Conservation (phyloP, 1,284 basidiomycete genomes). For the Mycosarcoma maydis region DNA sequence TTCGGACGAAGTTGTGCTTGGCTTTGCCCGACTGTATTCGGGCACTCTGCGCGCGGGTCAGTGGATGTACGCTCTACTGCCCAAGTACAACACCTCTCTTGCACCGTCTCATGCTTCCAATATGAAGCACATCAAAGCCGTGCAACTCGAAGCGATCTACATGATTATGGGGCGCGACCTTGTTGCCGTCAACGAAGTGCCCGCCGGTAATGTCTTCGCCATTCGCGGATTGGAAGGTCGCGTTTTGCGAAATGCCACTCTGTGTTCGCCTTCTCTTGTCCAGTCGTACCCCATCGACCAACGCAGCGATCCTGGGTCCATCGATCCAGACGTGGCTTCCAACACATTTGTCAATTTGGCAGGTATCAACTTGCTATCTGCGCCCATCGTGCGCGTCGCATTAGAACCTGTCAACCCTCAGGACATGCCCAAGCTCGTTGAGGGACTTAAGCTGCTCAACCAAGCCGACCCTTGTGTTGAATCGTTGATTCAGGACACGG, state of each 20-base stretch:
- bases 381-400: conserved; percentile 94
- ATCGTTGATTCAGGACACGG: conserved; percentile 94
- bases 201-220: conserved; percentile 96
- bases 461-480: conserved; percentile 98
- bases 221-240: conserved; percentile 88
- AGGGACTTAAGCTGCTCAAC: conserved; percentile 86
- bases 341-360: conserved; percentile 59
- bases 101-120: conserved; percentile 74
- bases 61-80: conserved; percentile 77
- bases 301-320: conserved; percentile 16
- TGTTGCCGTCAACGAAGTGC: conserved; percentile 81
- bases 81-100: conserved; percentile 83
- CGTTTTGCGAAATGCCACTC: conserved; percentile 88
- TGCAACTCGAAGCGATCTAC: conserved; percentile 82
- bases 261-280: conserved; percentile 73
- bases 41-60: conserved; percentile 80
- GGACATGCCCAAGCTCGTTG: conserved; percentile 91
- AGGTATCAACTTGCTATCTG: conserved; percentile 65
- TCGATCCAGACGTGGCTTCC: conserved; percentile 22
- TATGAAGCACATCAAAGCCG: conserved; percentile 74
- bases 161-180: conserved; percentile 98
- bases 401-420: conserved; percentile 83
- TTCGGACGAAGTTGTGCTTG: conserved; percentile 69
- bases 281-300: conserved; percentile 32
- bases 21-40: conserved; percentile 93